phyloP scores from a whole-genome alignment of 2,329 filamentous ascomycete genomes.

The Sarocladium kiliense region DNA sequence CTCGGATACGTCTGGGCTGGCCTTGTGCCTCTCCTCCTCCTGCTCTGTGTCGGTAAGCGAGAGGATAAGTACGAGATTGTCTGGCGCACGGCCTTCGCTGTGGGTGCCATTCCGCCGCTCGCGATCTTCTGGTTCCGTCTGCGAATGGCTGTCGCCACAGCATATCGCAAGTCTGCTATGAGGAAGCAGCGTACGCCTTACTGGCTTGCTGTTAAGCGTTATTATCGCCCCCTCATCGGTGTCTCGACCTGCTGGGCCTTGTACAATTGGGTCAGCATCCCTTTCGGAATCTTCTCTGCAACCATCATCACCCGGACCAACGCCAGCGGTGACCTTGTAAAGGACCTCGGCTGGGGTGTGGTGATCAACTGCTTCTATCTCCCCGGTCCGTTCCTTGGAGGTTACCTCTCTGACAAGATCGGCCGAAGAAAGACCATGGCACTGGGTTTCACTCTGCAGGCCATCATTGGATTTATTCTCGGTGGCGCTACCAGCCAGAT shows the following conservation, averaged over 20 bases:
- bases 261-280: conserved; percentile 50
- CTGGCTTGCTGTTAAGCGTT: conserved; percentile 38
- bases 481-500: conserved; percentile 40
- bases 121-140: conserved; percentile 48
- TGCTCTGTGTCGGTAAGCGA: conserved; percentile 41
- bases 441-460: conserved; percentile 40
- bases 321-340: conserved; percentile 32
- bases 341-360: conserved; percentile 38
- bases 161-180: conserved; percentile 41
- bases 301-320: conserved; percentile 43
- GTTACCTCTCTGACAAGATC: conserved; percentile 41
- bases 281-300: conserved; percentile 49
- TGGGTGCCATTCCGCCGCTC: conserved; percentile 44
- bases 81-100: conserved; percentile 45
- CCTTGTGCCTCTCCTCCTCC: conserved; percentile 43
- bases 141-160: conserved; percentile 45
- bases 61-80: conserved; percentile 36
- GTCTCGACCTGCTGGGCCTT: conserved; percentile 44
- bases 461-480: conserved; percentile 42
- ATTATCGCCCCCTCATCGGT: conserved; percentile 45
- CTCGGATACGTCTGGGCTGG: conserved; percentile 47
- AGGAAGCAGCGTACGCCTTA: conserved; percentile 41
- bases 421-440: conserved; percentile 46
- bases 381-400: conserved; percentile 42
- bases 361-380: conserved; percentile 47